phyloP scores from a whole-genome alignment of 2,329 filamentous ascomycete genomes.

The Hypoxylon sp. region DNA sequence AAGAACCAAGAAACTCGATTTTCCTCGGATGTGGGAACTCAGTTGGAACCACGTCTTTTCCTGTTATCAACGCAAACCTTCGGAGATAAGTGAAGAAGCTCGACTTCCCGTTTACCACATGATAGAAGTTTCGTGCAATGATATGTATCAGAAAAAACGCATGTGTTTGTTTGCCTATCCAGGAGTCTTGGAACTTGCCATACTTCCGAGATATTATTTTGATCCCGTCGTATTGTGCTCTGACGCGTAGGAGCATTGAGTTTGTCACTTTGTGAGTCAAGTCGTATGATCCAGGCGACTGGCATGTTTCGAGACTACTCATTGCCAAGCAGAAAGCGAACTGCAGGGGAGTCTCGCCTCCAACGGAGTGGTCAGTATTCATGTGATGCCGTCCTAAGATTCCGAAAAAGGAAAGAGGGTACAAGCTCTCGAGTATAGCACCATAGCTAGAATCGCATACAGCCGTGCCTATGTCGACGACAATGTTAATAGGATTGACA shows the following conservation, averaged over 20 bases:
- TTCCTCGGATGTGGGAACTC: slow-evolving; percentile 33
- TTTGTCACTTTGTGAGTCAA: not conserved
- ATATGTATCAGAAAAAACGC: slow-evolving; percentile 33
- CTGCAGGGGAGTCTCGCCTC: slow-evolving; percentile 31
- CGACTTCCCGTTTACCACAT: slow-evolving; percentile 8
- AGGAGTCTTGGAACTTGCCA: slow-evolving; percentile 31
- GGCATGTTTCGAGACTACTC: slow-evolving; percentile 27
- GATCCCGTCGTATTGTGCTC: slow-evolving; percentile 17
- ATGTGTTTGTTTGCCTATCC: slow-evolving; percentile 39
- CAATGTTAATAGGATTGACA: slow-evolving; percentile 8
- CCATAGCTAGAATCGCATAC: slow-evolving; percentile 17
- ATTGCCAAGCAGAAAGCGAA: slow-evolving; percentile 42
- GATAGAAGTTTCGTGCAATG: slow-evolving; percentile 30
- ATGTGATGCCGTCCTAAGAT: slow-evolving; percentile 3
- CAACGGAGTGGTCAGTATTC: slow-evolving; percentile 29
- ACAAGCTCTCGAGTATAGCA: slow-evolving; percentile 31
- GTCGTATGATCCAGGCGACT: not conserved
- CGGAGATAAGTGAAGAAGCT: slow-evolving; percentile 4
- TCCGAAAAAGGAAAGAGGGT: slow-evolving; percentile 23
- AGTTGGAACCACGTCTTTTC: not conserved
- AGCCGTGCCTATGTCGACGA: slow-evolving; percentile 24
- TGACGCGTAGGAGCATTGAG: not conserved
- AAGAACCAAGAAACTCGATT: slow-evolving; percentile 38
- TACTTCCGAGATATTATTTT: slow-evolving; percentile 15
- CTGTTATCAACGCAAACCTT: not conserved